Evolutionary conservation across 768 basidiomycete genomes (phyloP), one percentile per base, ranked within the genome.

Genomic region (Mycena metata): DNA sequence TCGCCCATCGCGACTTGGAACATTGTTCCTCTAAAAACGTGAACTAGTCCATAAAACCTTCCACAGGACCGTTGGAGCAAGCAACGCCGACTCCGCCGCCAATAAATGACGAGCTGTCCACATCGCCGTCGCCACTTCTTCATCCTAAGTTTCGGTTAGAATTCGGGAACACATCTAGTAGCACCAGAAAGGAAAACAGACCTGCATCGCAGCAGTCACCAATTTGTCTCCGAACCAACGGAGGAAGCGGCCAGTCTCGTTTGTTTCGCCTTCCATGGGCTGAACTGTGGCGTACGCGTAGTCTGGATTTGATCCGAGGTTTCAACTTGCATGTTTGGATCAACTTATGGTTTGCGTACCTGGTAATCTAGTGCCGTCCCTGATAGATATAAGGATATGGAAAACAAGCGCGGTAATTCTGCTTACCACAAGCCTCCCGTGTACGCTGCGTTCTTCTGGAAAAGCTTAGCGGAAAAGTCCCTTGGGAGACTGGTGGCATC

Each of bases 31-130:
- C n/a, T 47, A 35, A 52, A 61, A 61, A 1, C 23, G 46, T 26
- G 66, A 67, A 17, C 35, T 46, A 21, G 56, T 26, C 56, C 51
- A 45, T 4, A 66, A 42, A 4, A 56, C 21, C 64, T 66, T 66
- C 55, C 54, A 66, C 24, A 66, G 26, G 21, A 66, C 36, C 9
- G n/a, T 66, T 24, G 64, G 64, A 5, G 64, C 64, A 33, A 66
- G n/a, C 11, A 66, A 12, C 12, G 33, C 49, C 17, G 12, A 50
- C 6, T 66, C 64, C 21, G 74, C 19, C 43, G 61, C 56, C 13
- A 71, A 21, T 47, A 71, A 45, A 81, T 77, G 66, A 4, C 70
- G 46, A 19, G 49, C 64, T 70, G 76, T 57, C 69, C 69, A 70
- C 15, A 70, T 17, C 4, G 69, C 64, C 11, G 51, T 56, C 7